Conservation (phyloP, 805 yeast species). For the Candida bentonensis region DNA sequence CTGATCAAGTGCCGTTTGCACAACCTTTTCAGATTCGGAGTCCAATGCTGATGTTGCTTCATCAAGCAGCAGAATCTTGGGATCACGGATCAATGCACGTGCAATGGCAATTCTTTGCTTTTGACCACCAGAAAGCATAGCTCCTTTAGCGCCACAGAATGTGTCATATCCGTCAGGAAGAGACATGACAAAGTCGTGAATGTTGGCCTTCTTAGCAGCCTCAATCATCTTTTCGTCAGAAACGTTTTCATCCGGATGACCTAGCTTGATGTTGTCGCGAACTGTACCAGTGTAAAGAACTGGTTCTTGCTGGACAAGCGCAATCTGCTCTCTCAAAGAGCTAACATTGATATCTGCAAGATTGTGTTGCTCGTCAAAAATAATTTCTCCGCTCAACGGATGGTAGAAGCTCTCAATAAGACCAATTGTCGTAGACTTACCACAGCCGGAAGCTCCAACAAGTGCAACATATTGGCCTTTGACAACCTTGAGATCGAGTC, state of each 20-base stretch:
- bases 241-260: conserved; percentile 13
- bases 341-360: conserved; percentile 29
- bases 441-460: conserved; percentile 54
- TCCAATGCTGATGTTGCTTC: conserved; percentile 46
- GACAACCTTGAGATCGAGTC: conserved; percentile 35
- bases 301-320: conserved; percentile 43
- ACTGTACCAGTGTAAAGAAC: conserved; percentile 33
- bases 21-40: conserved; percentile 49
- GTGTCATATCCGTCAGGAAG: conserved; percentile 41
- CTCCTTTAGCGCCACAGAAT: conserved; percentile 33
- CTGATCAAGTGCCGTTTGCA: conserved; percentile 45
- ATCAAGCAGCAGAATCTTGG: conserved; percentile 40
- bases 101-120: conserved; percentile 55
- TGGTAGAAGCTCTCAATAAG: conserved; percentile 24
- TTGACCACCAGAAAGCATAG: conserved; percentile 51
- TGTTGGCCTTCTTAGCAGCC: conserved; percentile 32
- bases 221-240: conserved; percentile 26
- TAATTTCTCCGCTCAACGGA: conserved; percentile 28
- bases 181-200: conserved; percentile 31
- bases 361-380: conserved; percentile 29
- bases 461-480: conserved; percentile 44
- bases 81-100: conserved; percentile 43
- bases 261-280: conserved; percentile 28
- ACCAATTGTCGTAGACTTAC: conserved; percentile 45
- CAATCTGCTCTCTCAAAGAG: conserved; percentile 31